A percentile compares a stretch with the other conserved stretches of the same genome.
Conservation (phyloP, 306 rosid species). For the Cicer judaicum region DNA sequence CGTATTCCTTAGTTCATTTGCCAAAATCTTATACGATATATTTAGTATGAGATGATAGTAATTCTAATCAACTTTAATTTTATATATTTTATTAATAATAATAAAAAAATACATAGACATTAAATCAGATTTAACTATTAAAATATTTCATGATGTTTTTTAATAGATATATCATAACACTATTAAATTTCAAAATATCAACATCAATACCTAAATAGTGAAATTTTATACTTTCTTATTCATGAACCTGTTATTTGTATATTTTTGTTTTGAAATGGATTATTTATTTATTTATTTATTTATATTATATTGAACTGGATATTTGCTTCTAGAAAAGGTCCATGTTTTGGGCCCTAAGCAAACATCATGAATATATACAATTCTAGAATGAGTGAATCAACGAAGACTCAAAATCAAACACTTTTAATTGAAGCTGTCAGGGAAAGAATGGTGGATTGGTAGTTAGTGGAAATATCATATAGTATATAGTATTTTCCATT, state of each 20-base stretch:
- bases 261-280: no score
- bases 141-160: no score
- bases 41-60: no score
- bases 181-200: no score
- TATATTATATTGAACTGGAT: constrained; percentile 2
- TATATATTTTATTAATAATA: no score
- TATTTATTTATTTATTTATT: not conserved
- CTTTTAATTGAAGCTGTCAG: constrained; percentile 14
- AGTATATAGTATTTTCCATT: not conserved
- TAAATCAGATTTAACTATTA: no score
- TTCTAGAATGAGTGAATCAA: constrained; percentile 36
- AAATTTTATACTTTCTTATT: not conserved
- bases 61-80: no score
- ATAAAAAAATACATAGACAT: no score
- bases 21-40: no score
- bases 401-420: constrained; percentile 15
- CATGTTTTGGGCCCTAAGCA: constrained; percentile 31
- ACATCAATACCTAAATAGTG: no score
- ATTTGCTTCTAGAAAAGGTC: constrained; percentile 56
- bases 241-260: not conserved
- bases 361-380: not conserved
- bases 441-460: not conserved
- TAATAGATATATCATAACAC: no score
- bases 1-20: no score
- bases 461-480: constrained; percentile 15